Evolutionary conservation across 2,329 filamentous ascomycete genomes (phyloP), one percentile per base, ranked within the genome.

Genomic region (Colletotrichum sansevieriae): DNA sequence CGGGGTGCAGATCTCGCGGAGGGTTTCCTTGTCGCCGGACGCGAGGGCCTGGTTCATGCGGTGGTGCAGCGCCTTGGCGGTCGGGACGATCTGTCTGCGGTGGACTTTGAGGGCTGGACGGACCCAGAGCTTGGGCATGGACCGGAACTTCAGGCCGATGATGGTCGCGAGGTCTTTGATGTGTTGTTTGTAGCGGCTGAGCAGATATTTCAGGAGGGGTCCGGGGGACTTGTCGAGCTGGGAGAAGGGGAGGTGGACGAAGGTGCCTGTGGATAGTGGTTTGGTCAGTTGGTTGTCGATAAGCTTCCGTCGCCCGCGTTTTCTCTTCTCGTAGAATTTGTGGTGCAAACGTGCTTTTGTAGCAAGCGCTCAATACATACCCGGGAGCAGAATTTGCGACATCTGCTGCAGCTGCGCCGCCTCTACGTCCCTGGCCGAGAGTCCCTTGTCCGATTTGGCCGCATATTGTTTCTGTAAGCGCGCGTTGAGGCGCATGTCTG

Each of bases 21-120:
- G 79, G 5, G 83, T 79, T 2, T 75, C 72, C 71, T 81, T 79
- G 79, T 91, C 87, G 67, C 87, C 88, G 2, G 79, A 78, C 7
- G 91, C 90, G 57, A 91, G 85, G 4, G 87, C 87, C 66, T 84
- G 83, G 73, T 89, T 88, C 83, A 92, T 87, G 71, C 86, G 79
- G 60, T 81, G 79, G 77, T 93, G 90, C 74, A 92, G 80, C 20
- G 81, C 83, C 73, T 87, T 84, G 37, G 89, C 90, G 1, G 84
- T 83, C 2, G 87, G 84, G 9, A 82, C 76, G 54, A 87, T 79
- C 60, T 77, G 75, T 22, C 77, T 72, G 13, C 81, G 81, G 29
- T 78, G 72, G 29, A 84, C 75, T 73, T 83, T 81, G 75, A 84
- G 83, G n/a, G 73, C 74, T 12, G 83, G 83, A 20, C 78, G 78